phyloP scores from a whole-genome alignment of 2,329 filamentous ascomycete genomes.

The Aureobasidium leucospermi region DNA sequence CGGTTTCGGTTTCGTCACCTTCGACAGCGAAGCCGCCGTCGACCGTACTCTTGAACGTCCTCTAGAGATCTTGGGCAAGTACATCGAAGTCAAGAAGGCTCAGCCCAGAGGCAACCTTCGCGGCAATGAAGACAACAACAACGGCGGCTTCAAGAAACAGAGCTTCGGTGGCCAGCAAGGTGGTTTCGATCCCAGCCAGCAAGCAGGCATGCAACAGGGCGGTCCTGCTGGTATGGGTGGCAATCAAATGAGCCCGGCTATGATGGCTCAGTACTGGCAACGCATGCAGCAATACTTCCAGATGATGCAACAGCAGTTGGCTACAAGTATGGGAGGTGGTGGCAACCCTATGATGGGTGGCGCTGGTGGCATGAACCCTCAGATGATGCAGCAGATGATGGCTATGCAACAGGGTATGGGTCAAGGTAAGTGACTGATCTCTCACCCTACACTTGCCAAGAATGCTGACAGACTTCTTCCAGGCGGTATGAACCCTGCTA shows the following conservation, averaged over 20 bases:
- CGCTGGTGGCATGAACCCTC: slow-evolving; percentile 38
- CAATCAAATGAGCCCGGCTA: slow-evolving; percentile 75
- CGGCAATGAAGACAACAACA: slow-evolving; percentile 68
- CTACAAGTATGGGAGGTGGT: slow-evolving; percentile 34
- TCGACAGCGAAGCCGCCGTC: slow-evolving; percentile 91
- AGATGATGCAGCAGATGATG: slow-evolving; percentile 37
- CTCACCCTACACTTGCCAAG: no score
- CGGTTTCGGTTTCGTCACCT: slow-evolving; percentile 96
- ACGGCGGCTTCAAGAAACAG: slow-evolving; percentile 35
- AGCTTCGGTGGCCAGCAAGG: slow-evolving; percentile 31
- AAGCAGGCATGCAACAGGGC: slow-evolving; percentile 27
- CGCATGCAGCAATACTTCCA: slow-evolving; percentile 96
- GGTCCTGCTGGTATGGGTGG: slow-evolving; percentile 24
- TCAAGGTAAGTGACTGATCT: neutral
- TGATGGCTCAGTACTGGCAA: slow-evolving; percentile 98
- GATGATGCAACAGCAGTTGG: slow-evolving; percentile 79
- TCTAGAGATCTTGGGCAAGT: slow-evolving; percentile 88
- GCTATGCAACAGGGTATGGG: slow-evolving; percentile 27
- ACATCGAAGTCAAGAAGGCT: slow-evolving; percentile 96
- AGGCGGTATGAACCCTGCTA: slow-evolving; percentile 57
- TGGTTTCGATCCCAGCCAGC: slow-evolving; percentile 22
- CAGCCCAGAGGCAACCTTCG: slow-evolving; percentile 91
- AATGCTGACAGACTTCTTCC: neutral
- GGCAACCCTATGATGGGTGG: slow-evolving; percentile 52
- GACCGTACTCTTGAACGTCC: slow-evolving; percentile 80